Evolutionary conservation across 176 grass and related monocot species (phyloP).

Genomic region (barley (Hordeum vulgare)): DNA sequence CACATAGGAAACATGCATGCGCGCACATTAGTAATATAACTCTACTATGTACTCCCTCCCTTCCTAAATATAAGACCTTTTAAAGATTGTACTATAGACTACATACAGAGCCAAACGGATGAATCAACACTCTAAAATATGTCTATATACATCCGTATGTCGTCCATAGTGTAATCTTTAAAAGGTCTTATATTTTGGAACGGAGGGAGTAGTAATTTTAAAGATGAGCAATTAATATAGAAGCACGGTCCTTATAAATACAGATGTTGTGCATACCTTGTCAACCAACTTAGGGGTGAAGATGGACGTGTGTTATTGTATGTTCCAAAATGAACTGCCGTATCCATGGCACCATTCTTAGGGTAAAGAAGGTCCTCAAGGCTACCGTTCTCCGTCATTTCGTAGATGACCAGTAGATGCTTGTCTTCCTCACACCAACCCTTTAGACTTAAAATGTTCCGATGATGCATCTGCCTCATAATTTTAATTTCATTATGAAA

Average conservation of each 20-base stretch:
- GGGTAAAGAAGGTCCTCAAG: background rate
- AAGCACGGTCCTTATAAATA: no score
- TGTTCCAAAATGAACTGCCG: background rate
- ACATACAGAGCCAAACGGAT: no score
- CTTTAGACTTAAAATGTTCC: background rate
- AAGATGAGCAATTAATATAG: no score
- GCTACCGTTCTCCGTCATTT: background rate
- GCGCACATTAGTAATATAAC: no score
- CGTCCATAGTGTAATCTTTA: no score
- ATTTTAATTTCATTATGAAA: background rate
- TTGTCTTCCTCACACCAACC: background rate
- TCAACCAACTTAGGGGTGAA: background rate
- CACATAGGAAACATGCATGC: background rate
- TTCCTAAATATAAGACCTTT: no score
- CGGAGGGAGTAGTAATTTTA: no score
- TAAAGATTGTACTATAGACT: no score
- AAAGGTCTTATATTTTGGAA: no score
- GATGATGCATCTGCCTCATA: background rate
- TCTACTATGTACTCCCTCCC: no score
- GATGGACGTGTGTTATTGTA: background rate
- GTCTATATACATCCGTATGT: no score
- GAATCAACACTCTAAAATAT: no score
- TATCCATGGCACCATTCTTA: background rate
- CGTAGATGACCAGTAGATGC: background rate
- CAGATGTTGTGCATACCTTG: background rate